Evolutionary conservation across 2,329 filamentous ascomycete species (phyloP), one percentile per base, ranked within the genome.

Genomic region (Hymenoscyphus repandus): DNA sequence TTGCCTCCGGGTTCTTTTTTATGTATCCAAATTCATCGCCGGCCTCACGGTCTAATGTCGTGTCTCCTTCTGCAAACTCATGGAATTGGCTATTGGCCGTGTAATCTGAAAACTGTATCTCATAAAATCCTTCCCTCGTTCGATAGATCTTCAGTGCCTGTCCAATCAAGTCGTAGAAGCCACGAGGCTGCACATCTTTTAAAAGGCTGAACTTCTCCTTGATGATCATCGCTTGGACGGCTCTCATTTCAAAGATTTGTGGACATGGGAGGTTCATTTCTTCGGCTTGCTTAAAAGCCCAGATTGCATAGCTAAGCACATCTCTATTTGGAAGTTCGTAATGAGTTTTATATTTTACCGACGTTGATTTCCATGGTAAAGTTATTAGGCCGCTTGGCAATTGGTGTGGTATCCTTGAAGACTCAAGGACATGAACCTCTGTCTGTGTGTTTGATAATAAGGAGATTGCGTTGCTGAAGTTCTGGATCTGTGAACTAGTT

Each of bases 41-140:
- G 42, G 80, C 75, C 37, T 68, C 69, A 5, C 65, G 63, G 3
- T 55, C 65, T 5, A 59, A 48, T 3, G 58, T 58, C 6, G 65
- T 58, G 13, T 55, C 61, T 20, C 64, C 63, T 52, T 61, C 68
- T 10, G 62, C 60, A 44, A 70, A 67, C 57, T 57, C 58, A 57
- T 76, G 84, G 51, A 96, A 82, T 1, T 62, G 53, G 0, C 73
- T 62, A 61, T 96, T 89, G 45, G 79, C 70, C 0, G 90, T 95
- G 66, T 91, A 96, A 67, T 96, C 91, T 0, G 88, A 86, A 15
- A 95, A 71, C 72, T 90, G 90, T 0, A 96, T 57, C 5, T 81
- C 79, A 11, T 79, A 27, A 32, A 40, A 44, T 68, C 50, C 69
- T 77, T 22, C 77, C 74, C 32, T 67, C 73, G 36, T 69, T 66